phyloP scores from a whole-genome alignment of 2,329 filamentous ascomycete genomes.

The Paramyrothecium sp. region DNA sequence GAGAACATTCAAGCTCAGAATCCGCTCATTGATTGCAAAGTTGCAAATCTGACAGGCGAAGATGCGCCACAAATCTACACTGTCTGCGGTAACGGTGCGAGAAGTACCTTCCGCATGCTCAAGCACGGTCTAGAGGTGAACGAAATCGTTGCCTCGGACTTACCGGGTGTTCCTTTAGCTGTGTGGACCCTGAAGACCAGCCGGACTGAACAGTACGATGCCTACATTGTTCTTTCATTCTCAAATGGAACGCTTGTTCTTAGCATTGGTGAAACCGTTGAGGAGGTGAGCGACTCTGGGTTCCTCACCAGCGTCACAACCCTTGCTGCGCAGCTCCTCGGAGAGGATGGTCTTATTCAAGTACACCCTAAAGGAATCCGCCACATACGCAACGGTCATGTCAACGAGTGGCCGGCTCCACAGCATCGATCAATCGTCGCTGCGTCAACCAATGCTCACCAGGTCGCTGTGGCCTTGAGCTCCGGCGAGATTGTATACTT shows the following conservation, averaged over 20 bases:
- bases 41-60: conserved; percentile 86
- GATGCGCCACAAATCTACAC: conserved; percentile 97
- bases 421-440: conserved; percentile 94
- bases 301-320: conserved; percentile 89
- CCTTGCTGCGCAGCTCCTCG: conserved; percentile 88
- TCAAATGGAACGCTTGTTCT: conserved; percentile 87
- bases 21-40: conserved; percentile 85
- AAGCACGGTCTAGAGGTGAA: conserved; percentile 92
- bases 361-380: conserved; percentile 96
- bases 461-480: conserved; percentile 90
- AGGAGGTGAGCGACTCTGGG: conserved; percentile 90
- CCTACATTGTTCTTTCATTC: conserved; percentile 94
- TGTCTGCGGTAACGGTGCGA: conserved; percentile 82
- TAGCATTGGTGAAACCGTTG: conserved; percentile 94
- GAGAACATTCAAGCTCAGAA: conserved; percentile 88
- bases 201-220: conserved; percentile 79
- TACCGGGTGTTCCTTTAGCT: conserved; percentile 83
- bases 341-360: conserved; percentile 88
- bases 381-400: conserved; percentile 74
- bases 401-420: conserved; percentile 92
- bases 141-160: conserved; percentile 91
- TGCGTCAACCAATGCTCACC: conserved; percentile 87
- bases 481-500: conserved; percentile 98
- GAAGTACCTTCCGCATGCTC: conserved; percentile 86
- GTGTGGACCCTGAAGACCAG: conserved; percentile 95